Evolutionary conservation across 345 rosid genomes (phyloP), one percentile per base, ranked within the genome.

Genomic region (Murraya koenigii): DNA sequence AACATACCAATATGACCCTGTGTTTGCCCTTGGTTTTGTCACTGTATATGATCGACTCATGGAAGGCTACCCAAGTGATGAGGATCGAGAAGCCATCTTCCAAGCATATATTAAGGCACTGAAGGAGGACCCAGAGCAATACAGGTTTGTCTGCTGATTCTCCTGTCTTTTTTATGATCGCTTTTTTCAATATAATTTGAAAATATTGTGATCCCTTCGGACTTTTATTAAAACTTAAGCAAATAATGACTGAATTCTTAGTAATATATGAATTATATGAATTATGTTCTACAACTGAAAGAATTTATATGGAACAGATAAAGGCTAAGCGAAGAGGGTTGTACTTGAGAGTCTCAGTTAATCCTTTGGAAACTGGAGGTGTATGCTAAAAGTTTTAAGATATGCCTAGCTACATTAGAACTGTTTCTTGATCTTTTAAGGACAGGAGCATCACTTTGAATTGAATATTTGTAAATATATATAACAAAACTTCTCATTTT

Each of bases 31-130:
- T 61, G 99, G 99, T 69, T 92, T 94, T 63, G 99, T 96, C 66
- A 96, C 99, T 38, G 94, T 96, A 5, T 96, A 86, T 72, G 97
- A 96, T 87, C 95, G 91, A 80, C 98, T 96, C 86, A 96, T 96
- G 98, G 98, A 96, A 79, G 99, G 99, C 23, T 96, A 94, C 77
- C 97, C 97, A 14, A 89, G 96, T 74, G 97, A 93, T 60, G 90
- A 92, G 83, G 99, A 96, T 54, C 91, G 95, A 52, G 95, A 96
- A 65, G 85, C 91, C 79, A 91, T 96, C 66, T 96, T 96, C 75
- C 86, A 87, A 85, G 97, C 98, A 8, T 96, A 96, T 78, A 77
- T 96, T 1, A 79, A 83, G 47, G 97, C 99, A 19, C 84, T 96
- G 82, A 84, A 88, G 17, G 99, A 96, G 90, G 97, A 94, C 36